phyloP scores from a whole-genome alignment of 139 green algal genomes.

The Raphidocelis subcapitata region DNA sequence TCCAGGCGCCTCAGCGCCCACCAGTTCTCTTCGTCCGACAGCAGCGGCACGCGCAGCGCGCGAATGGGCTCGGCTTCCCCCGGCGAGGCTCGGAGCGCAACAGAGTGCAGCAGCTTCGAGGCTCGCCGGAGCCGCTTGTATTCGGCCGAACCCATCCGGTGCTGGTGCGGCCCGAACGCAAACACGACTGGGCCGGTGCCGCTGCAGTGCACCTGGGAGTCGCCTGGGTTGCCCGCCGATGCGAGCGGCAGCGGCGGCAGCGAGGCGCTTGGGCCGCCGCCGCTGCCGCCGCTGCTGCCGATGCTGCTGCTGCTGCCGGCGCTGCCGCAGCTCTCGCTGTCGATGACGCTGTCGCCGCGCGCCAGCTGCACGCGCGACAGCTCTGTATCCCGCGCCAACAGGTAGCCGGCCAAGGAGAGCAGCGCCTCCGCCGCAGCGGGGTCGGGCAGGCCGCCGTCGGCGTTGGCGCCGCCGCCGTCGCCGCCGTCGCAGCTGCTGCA shows the following conservation, averaged over 20 bases:
- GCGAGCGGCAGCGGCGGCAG: neutral
- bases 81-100: neutral
- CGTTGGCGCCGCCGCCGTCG: too few species aligned
- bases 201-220: neutral
- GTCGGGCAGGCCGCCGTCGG: too few species aligned
- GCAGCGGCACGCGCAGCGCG: neutral
- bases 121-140: slow-evolving; percentile 9
- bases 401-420: neutral
- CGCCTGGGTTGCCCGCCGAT: neutral
- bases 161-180: slow-evolving; percentile 6
- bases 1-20: slow-evolving; percentile 22
- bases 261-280: neutral
- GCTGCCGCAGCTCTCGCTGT: neutral
- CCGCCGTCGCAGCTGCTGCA: too few species aligned
- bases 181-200: slow-evolving; percentile 4
- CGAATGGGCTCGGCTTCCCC: neutral
- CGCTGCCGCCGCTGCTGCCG: too few species aligned
- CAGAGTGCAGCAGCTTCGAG: slow-evolving; percentile 2
- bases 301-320: too few species aligned
- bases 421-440: too few species aligned
- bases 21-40: slow-evolving; percentile 11
- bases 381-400: neutral
- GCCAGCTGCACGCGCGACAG: neutral
- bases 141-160: neutral
- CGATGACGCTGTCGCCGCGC: neutral